Evolutionary conservation across 2,329 filamentous ascomycete species (phyloP), one percentile per base, ranked within the genome.

Genomic region (Penicillium digitatum): DNA sequence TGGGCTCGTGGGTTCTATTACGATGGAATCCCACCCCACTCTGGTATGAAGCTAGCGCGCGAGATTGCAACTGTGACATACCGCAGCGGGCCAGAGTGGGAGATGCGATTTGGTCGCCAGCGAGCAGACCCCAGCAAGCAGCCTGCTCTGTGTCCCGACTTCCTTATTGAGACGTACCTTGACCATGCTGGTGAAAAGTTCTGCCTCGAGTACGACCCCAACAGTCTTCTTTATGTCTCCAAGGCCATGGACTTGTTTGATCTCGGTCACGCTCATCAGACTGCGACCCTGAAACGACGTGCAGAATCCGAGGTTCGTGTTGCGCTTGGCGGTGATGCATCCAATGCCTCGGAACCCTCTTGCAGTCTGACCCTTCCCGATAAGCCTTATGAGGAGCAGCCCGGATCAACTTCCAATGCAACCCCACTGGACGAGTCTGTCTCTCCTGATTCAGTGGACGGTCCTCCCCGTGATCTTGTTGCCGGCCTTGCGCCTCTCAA

Each of bases 161-260:
- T 97, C 69, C 80, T 99, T 24, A 96, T 99, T 62, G 94, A 99
- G 76, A 99, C 94, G 0, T 99, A 99, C 70, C 83, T 99, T 18
- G 94, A 99, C 73, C 94, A 99, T 68, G 94, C 94, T 0, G 94
- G 94, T 20, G 94, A 99, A 78, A 99, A 99, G 74, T 99, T 95
- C 79, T 96, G 91, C 70, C 81, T 99, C 26, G 92, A 94, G 60
- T 97, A 97, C 71, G 94, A 99, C 67, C 86, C 94, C 26, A 99
- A 99, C 75, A 96, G 91, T 68, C 77, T 97, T 37, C 79, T 99
- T 2, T 99, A 99, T 72, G 90, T 99, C 54, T 95, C 90, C 72
- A 99, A 99, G 76, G 94, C 94, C 5, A 99, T 99, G 94, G 94
- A 99, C 69, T 80, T 99, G 12, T 99, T 99, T 72, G 94, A 99